phyloP scores from a whole-genome alignment of 768 basidiomycete genomes.

The Lyophyllum decastes region DNA sequence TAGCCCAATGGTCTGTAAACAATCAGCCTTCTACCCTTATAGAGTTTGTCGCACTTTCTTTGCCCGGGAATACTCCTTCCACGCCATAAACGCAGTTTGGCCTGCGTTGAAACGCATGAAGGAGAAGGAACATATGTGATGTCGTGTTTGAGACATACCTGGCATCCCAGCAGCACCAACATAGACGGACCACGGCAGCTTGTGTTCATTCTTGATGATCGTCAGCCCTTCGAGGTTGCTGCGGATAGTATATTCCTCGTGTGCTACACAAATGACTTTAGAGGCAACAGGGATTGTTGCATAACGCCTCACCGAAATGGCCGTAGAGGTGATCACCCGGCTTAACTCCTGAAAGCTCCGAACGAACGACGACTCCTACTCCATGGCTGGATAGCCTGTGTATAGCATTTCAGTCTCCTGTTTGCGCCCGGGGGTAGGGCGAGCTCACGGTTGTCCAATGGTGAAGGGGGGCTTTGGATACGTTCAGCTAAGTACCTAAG shows the following conservation, averaged over 20 bases:
- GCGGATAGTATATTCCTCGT: conserved; percentile 40
- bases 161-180: conserved; percentile 58
- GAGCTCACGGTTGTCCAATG: conserved; percentile 37
- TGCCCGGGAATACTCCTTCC: conserved; percentile 40
- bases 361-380: conserved; percentile 46
- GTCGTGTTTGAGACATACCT: conserved; percentile 29
- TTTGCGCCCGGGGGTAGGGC: not conserved
- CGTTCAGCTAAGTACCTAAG: not conserved
- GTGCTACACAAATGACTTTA: conserved; percentile 23
- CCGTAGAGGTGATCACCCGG: conserved; percentile 45
- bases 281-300: not conserved
- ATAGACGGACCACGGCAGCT: conserved; percentile 49
- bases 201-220: conserved; percentile 40
- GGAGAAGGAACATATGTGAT: not conserved
- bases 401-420: not conserved
- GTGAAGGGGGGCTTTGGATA: conserved; percentile 24
- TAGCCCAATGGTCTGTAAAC: conserved; percentile 5
- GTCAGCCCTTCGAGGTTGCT: conserved; percentile 19
- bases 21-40: not conserved
- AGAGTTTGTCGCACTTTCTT: conserved; percentile 29
- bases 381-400: conserved; percentile 33
- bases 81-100: conserved; percentile 39
- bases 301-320: conserved; percentile 17
- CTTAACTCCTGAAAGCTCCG: conserved; percentile 33
- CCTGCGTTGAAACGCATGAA: conserved; percentile 21